A percentile compares a stretch with the other conserved stretches of the same genome.
phyloP scores from a whole-genome alignment of 2,329 filamentous ascomycete species.

The Penicillium sp. region DNA sequence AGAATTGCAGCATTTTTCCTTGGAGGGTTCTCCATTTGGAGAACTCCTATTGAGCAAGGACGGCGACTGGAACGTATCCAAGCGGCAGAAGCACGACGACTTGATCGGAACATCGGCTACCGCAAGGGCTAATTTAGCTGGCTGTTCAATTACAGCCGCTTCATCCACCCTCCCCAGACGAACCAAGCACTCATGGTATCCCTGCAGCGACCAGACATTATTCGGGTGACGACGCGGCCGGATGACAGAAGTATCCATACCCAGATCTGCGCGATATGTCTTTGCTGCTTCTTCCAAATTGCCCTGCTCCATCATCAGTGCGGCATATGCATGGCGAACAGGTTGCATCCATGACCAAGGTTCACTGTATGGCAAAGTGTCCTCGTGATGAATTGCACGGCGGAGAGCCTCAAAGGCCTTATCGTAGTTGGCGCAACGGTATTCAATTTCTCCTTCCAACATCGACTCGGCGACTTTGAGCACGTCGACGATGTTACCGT shows the following conservation, averaged over 20 bases:
- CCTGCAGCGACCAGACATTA: slow-evolving; percentile 66
- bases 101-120: slow-evolving; percentile 51
- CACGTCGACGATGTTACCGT: slow-evolving; percentile 57
- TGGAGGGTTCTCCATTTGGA: too few species aligned
- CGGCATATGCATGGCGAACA: slow-evolving; percentile 59
- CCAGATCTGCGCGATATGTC: slow-evolving; percentile 54
- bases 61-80: slow-evolving; percentile 16
- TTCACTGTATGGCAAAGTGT: slow-evolving; percentile 58
- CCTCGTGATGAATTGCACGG: slow-evolving; percentile 50
- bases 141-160: slow-evolving; percentile 38
- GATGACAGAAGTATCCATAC: slow-evolving; percentile 49
- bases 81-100: slow-evolving; percentile 50
- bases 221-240: slow-evolving; percentile 57
- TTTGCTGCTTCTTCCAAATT: slow-evolving; percentile 45
- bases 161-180: slow-evolving; percentile 44
- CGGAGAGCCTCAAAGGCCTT: slow-evolving; percentile 52
- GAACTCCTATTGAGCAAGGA: background rate
- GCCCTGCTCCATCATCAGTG: slow-evolving; percentile 58
- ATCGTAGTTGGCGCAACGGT: slow-evolving; percentile 52
- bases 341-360: slow-evolving; percentile 74
- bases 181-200: slow-evolving; percentile 59
- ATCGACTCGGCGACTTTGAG: slow-evolving; percentile 54
- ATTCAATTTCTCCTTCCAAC: slow-evolving; percentile 64
- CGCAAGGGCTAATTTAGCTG: slow-evolving; percentile 44
- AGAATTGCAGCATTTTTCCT: background rate